Conservation (phyloP, 2,329 filamentous ascomycete species). For the Aureobasidium subglaciale region DNA sequence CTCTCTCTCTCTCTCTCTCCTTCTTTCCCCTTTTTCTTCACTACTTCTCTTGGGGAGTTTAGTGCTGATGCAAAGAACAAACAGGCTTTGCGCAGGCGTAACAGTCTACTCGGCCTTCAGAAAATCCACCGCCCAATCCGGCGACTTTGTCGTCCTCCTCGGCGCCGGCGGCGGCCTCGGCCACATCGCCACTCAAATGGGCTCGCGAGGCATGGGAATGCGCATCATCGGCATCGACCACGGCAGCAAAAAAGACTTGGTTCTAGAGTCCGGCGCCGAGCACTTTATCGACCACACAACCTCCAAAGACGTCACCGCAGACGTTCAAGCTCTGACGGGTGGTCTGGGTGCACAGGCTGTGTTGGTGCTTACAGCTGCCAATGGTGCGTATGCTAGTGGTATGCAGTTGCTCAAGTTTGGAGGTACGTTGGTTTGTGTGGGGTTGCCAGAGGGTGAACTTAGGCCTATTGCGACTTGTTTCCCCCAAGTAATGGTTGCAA, state of each 20-base stretch:
- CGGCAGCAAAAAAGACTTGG: conserved; percentile 56
- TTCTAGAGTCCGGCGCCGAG: conserved; percentile 56
- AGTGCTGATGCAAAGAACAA: background rate
- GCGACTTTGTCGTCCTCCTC: conserved; percentile 53
- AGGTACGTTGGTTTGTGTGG: conserved; percentile 40
- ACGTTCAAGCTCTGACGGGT: conserved; percentile 50
- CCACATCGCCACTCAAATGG: conserved; percentile 57
- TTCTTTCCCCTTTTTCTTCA: background rate
- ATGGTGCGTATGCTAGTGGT: conserved; percentile 38
- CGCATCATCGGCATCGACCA: conserved; percentile 61
- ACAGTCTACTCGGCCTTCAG: conserved; percentile 61
- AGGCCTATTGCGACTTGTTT: conserved; percentile 36
- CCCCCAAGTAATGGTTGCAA: conserved; percentile 36
- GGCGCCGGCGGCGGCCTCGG: conserved; percentile 41
- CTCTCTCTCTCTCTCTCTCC: background rate
- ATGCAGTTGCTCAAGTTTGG: conserved; percentile 39
- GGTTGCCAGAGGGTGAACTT: conserved; percentile 42
- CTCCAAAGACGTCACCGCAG: conserved; percentile 42
- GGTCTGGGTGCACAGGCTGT: conserved; percentile 56
- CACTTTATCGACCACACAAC: conserved; percentile 58
- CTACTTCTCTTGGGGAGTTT: too few species aligned
- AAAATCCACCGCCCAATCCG: conserved; percentile 52
- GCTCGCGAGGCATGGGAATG: conserved; percentile 52
- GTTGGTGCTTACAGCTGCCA: conserved; percentile 47
- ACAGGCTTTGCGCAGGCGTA: conserved; percentile 55